Conservation (phyloP, 2,329 filamentous ascomycete species). For the Aspergillus ochraceus region DNA sequence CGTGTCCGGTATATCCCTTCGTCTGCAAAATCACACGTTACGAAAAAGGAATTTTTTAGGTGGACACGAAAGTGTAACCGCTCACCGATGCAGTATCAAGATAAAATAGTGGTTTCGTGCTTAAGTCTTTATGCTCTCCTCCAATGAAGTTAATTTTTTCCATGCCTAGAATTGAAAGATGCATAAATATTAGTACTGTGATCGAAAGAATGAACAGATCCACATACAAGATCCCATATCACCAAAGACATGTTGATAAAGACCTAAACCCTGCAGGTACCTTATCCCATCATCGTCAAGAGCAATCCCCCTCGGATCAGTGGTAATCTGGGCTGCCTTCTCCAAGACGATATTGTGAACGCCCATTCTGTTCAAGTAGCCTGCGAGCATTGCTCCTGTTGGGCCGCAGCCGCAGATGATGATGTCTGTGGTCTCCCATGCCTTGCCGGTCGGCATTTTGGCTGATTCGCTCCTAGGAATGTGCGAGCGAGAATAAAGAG, state of each 20-base stretch:
- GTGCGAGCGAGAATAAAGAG: too few relatives aligned
- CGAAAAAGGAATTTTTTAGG: not conserved
- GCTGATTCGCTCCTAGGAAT: too few relatives aligned
- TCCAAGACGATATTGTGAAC: constrained; percentile 31
- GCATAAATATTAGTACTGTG: not conserved
- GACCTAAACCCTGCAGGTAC: constrained; percentile 28
- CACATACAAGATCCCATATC: constrained; percentile 30
- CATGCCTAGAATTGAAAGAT: constrained; percentile 13
- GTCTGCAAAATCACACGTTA: constrained; percentile 13
- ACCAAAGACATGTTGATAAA: constrained; percentile 27
- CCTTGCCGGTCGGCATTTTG: not conserved
- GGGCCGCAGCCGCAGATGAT: constrained; percentile 38
- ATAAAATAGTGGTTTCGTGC: constrained; percentile 23
- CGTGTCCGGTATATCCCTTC: constrained; percentile 30
- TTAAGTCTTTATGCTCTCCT: constrained; percentile 19
- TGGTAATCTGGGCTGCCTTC: constrained; percentile 29
- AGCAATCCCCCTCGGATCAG: constrained; percentile 35
- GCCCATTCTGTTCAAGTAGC: constrained; percentile 24
- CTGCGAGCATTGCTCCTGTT: constrained; percentile 32
- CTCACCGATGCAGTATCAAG: constrained; percentile 22
- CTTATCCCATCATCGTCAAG: constrained; percentile 36
- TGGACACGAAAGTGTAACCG: not conserved
- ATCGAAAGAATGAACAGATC: not conserved
- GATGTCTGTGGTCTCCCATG: constrained; percentile 25
- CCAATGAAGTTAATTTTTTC: constrained; percentile 25